A percentile compares a stretch with the other conserved stretches of the same genome.
These are phyloP conservation scores for Phytophthora rubi DNA, from an alignment of 352 stramenopile genomes.

Conservation along the genomic window DNA sequence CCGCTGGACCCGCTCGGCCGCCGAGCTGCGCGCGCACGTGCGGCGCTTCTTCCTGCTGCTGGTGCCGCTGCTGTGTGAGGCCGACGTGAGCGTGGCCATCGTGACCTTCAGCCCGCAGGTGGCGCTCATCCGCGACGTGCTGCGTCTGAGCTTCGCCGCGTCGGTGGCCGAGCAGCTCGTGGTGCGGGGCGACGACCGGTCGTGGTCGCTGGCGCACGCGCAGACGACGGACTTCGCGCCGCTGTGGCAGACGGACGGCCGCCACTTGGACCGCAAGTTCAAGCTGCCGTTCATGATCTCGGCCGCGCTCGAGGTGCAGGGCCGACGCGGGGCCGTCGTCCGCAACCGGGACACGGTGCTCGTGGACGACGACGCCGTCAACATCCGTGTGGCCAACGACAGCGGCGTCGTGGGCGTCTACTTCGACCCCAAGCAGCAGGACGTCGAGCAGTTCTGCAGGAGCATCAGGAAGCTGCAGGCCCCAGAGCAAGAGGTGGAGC, in stretches of 20 bases:
- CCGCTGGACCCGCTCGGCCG: constrained; percentile 50
- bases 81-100: constrained; percentile 63
- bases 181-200: constrained; percentile 65
- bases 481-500: background rate
- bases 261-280: constrained; percentile 68
- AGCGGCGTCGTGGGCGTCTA: constrained; percentile 75
- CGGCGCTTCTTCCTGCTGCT: constrained; percentile 70
- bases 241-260: constrained; percentile 56
- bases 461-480: constrained; percentile 42
- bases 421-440: constrained; percentile 60
- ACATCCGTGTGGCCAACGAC: constrained; percentile 77
- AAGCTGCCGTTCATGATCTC: constrained; percentile 84
- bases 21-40: constrained; percentile 54
- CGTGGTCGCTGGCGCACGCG: constrained; percentile 59
- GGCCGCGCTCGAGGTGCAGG: constrained; percentile 53
- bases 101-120: constrained; percentile 86
- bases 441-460: constrained; percentile 50
- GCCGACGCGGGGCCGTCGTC: constrained; percentile 31
- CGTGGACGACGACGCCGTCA: constrained; percentile 81
- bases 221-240: constrained; percentile 60
- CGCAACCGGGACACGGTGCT: constrained; percentile 76
- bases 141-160: constrained; percentile 55
- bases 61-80: constrained; percentile 53
- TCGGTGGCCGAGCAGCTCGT: constrained; percentile 53
- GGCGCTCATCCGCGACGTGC: constrained; percentile 64